Evolutionary conservation across 106 monocot species (phyloP), one percentile per base, ranked within the genome.

Genomic region (Platanthera zijinensis): DNA sequence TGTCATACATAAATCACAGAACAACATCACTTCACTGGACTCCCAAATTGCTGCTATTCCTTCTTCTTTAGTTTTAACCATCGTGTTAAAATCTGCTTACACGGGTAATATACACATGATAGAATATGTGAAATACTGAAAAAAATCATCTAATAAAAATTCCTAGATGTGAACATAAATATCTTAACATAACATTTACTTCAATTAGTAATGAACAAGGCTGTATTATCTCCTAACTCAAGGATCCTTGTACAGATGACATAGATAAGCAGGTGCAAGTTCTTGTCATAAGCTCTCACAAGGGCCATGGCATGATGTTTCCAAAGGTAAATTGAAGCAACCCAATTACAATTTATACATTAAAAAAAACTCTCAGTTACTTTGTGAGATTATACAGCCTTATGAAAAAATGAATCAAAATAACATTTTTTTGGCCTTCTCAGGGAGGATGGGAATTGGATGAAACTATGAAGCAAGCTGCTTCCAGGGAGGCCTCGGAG

Each of bases 241-340:
- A 61, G 39, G 57, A 61, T 6, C 0, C 77, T 17, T 52, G 68
- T 11, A 50, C 45, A 2, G 17, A 30, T 48, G 28, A 32, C 53
- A 80, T 90, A 12, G 85, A 85, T 51, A 39, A 81, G 19, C 52
- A 25, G 25, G 49, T 92, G 46, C 81, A 89, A 77, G 92, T 92
- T 57, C 83, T 92, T 11, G 89, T 92, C 10, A 84, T 92, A 72
- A 92, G 74, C 77, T 89, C 89, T 13, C 89, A 87, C 39, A 92
- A 89, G 78, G 85, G 87, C 53, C 78, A 88, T 59, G 83, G 75
- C 10, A 85, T 87, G 81, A 83, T 92, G 83, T 92, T 92, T 76
- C 92, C 92, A 3, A 92, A 89, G 92, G 90, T 90, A 83, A 72
- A 22, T 22, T 72, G 62, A 19, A 19, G 61, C 10, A 39, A 25